Evolutionary conservation across 768 basidiomycete genomes (phyloP), one percentile per base, ranked within the genome.

Genomic region (Suillus hirtellus): DNA sequence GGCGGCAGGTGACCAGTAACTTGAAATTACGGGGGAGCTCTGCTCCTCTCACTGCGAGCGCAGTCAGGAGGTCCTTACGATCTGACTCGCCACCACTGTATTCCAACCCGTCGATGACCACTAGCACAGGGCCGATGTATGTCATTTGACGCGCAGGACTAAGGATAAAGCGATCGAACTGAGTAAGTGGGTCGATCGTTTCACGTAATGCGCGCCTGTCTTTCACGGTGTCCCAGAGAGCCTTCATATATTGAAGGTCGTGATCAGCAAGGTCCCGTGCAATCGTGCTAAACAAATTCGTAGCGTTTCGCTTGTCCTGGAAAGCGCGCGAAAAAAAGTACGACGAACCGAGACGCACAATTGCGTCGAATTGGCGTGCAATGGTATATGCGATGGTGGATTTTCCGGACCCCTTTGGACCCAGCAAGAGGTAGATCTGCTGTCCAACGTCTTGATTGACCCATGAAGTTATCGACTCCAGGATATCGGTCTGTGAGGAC

Each of bases 61-160:
- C 56, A 6, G 37, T 35, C 10, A 79, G 67, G 46, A 79, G 65
- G 1, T 59, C 52, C 17, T 63, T 59, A 21, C 72, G 71, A 61
- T 31, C 35, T 9, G 59, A 17, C 7, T 19, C 56, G 34, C 72
- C 66, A 8, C 68, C 69, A 50, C 73, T 72, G 59, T 71, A 69
- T 40, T 77, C 73, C n/a, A 78, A 65, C 11, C 68, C 77, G 49
- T 80, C 78, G 19, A 79, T 70, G 21, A 79, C 68, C 8, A 79
- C 60, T 12, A 79, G 47, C 2, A 79, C 53, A 14, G 78, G 77
- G 0, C 75, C 75, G 14, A 73, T 60, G 8, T 68, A 60, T 34
- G 68, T 65, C 6, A 77, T 59, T 10, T 65, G 37, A 21, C 60
- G 54, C 47, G 67, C 65, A 6, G 78, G 74, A 4, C 62, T 62